Evolutionary conservation across 2,329 filamentous ascomycete species (phyloP).

Genomic region (Fusarium vanettenii): DNA sequence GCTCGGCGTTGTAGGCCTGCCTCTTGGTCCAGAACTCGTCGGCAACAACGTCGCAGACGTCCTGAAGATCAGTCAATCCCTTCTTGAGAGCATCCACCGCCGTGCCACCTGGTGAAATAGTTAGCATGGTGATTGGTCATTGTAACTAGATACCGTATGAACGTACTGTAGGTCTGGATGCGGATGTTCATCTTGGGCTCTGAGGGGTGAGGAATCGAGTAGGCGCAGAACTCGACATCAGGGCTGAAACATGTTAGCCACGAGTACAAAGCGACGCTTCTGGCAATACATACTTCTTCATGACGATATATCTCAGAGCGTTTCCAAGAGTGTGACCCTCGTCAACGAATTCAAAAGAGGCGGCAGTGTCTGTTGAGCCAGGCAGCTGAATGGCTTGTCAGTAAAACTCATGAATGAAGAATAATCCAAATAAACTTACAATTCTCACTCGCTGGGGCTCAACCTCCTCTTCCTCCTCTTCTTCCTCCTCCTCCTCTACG

Average conservation of each 20-base stretch:
- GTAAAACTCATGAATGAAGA: not conserved
- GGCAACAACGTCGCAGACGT: slow-evolving; percentile 92
- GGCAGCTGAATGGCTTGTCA: slow-evolving; percentile 70
- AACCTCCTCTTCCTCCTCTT: slow-evolving; percentile 60
- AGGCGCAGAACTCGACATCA: slow-evolving; percentile 97
- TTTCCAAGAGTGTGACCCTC: slow-evolving; percentile 98
- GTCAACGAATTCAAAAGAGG: slow-evolving; percentile 92
- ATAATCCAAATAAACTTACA: slow-evolving; percentile 53
- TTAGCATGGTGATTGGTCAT: not conserved
- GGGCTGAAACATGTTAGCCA: slow-evolving; percentile 68
- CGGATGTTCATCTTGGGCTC: slow-evolving; percentile 97
- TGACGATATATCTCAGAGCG: slow-evolving; percentile 92
- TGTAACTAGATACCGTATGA: not conserved
- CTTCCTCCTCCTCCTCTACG: slow-evolving; percentile 54
- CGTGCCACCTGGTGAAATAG: slow-evolving; percentile 71
- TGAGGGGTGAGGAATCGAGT: slow-evolving; percentile 96
- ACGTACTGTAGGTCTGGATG: slow-evolving; percentile 94
- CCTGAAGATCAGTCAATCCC: slow-evolving; percentile 87
- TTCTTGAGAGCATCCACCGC: slow-evolving; percentile 91
- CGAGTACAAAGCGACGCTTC: not conserved
- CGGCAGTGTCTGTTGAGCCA: slow-evolving; percentile 86
- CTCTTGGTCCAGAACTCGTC: slow-evolving; percentile 82
- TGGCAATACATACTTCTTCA: slow-evolving; percentile 86
- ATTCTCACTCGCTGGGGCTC: slow-evolving; percentile 70
- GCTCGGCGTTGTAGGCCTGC: slow-evolving; percentile 49